Conservation (phyloP, 73 alveolate genomes). For the Paramecium bursaria region DNA sequence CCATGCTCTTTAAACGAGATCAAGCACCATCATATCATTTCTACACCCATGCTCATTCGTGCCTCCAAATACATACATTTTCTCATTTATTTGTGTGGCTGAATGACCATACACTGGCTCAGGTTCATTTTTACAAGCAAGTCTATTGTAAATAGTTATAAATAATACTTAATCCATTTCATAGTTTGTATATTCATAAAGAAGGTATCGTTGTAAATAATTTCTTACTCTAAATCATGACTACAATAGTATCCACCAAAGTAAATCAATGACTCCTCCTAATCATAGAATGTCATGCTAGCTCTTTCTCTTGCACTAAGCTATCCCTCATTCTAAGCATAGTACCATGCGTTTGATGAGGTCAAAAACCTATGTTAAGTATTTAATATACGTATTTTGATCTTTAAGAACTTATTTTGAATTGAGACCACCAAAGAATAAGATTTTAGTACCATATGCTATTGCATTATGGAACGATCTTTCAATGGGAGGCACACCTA, state of each 20-base stretch:
- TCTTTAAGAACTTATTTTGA: constrained; percentile 5
- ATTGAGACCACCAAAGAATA: constrained; percentile 63
- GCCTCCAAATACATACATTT: constrained; percentile 56
- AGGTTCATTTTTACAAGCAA: constrained; percentile 39
- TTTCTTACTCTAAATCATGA: constrained; percentile 31
- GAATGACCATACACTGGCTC: constrained; percentile 41
- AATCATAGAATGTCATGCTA: constrained; percentile 43
- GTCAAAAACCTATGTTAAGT: too few relatives aligned
- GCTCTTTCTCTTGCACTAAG: constrained; percentile 38
- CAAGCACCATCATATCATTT: constrained; percentile 66
- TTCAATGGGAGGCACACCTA: constrained; percentile 57
- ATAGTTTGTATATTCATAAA: constrained; percentile 33
- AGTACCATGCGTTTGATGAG: constrained; percentile 32
- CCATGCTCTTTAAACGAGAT: constrained; percentile 58
- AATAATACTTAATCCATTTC: not conserved
- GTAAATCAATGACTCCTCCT: constrained; percentile 6
- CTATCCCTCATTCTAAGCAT: constrained; percentile 26
- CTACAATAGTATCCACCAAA: constrained; percentile 51
- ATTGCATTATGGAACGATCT: constrained; percentile 69
- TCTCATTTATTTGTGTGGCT: constrained; percentile 33
- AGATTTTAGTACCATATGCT: constrained; percentile 52
- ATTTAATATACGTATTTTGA: constrained; percentile 33
- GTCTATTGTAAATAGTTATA: too few relatives aligned
- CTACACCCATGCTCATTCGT: constrained; percentile 30
- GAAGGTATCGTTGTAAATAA: constrained; percentile 2